Percentiles rank a stretch among this genome's conserved stretches.
Evolutionary conservation across 1,284 basidiomycete species (phyloP).

Genomic region (Tilletia indica): DNA sequence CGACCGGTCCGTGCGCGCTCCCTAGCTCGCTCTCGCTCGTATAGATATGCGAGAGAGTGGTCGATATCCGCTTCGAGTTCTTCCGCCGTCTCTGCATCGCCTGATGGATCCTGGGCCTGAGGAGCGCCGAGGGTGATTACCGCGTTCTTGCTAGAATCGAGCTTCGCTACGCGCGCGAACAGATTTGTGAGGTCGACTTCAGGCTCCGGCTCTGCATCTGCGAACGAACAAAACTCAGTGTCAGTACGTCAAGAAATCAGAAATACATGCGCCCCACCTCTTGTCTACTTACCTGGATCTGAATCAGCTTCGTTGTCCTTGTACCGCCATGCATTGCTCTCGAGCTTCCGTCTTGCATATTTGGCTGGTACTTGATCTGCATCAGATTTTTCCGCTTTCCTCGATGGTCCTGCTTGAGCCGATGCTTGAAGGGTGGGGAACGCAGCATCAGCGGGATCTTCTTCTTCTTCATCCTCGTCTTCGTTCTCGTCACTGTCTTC

Average conservation of each 20-base stretch:
- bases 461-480: slow-evolving; percentile 16
- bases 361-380: slow-evolving; percentile 27
- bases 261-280: neutral
- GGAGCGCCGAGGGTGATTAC: neutral
- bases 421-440: slow-evolving; percentile 15
- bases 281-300: slow-evolving; percentile 19
- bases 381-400: neutral
- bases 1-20: slow-evolving; percentile 6
- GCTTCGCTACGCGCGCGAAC: slow-evolving; percentile 35
- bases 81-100: slow-evolving; percentile 31
- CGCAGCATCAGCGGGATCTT: neutral
- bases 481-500: slow-evolving; percentile 25
- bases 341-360: slow-evolving; percentile 39
- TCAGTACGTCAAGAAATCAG: too few relatives aligned
- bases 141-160: slow-evolving; percentile 27
- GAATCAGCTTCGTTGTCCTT: slow-evolving; percentile 33
- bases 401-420: slow-evolving; percentile 5
- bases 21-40: slow-evolving; percentile 29
- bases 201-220: slow-evolving; percentile 45
- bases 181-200: slow-evolving; percentile 49
- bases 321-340: slow-evolving; percentile 41
- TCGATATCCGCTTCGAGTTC: slow-evolving; percentile 47
- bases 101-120: neutral
- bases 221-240: slow-evolving; percentile 6
- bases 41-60: slow-evolving; percentile 37